phyloP scores from a whole-genome alignment of 2,329 filamentous ascomycete genomes.

The Daldinia sp. region DNA sequence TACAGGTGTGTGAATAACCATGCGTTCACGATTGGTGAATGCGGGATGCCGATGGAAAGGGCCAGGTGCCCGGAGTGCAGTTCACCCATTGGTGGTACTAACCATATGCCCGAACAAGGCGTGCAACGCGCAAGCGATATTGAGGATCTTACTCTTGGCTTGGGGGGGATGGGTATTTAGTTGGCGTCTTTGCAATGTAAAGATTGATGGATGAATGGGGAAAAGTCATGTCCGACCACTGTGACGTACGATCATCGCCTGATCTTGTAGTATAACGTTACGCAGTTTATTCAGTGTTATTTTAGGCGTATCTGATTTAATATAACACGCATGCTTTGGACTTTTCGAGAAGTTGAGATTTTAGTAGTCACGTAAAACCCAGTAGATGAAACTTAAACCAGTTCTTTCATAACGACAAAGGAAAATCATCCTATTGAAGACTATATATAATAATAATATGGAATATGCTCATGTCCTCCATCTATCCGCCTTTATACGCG shows the following conservation, averaged over 20 bases:
- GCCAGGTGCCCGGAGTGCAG: slow-evolving; percentile 71
- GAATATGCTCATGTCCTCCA: slow-evolving; percentile 15
- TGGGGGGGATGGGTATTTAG: slow-evolving; percentile 20
- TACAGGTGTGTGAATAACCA: slow-evolving; percentile 66
- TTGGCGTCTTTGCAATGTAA: neutral
- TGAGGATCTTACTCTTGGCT: slow-evolving; percentile 48
- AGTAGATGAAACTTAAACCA: neutral
- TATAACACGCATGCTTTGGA: neutral
- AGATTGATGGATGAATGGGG: neutral
- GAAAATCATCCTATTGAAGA: slow-evolving; percentile 27
- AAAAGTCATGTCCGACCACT: slow-evolving; percentile 3
- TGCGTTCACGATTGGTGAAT: slow-evolving; percentile 71
- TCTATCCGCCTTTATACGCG: slow-evolving; percentile 27
- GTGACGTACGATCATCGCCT: slow-evolving; percentile 9
- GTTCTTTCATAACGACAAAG: slow-evolving; percentile 21
- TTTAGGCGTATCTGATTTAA: slow-evolving; percentile 2
- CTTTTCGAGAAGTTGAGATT: neutral
- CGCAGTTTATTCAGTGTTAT: neutral
- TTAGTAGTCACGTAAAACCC: neutral
- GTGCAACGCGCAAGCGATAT: slow-evolving; percentile 60
- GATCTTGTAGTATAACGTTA: neutral
- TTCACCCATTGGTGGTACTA: slow-evolving; percentile 61
- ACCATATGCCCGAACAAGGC: slow-evolving; percentile 60
- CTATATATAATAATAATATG: slow-evolving; percentile 24
- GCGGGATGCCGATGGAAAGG: slow-evolving; percentile 70